Base-by-base conservation (phyloP, 305 asterid genomes). In the Rubia peregrina region DNA sequence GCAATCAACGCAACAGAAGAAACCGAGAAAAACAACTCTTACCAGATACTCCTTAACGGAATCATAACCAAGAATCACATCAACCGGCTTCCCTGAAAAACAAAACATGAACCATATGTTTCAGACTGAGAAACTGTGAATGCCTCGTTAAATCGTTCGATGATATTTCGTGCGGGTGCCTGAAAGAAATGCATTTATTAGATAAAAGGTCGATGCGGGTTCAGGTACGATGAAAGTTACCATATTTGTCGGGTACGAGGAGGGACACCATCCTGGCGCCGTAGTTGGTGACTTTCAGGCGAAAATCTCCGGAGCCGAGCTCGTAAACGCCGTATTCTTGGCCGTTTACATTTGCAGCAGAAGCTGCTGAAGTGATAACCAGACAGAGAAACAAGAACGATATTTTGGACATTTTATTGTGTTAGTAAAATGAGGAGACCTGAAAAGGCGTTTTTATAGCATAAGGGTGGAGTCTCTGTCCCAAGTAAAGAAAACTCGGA, bases 31-130 rank as follows among this genome's bases (percentile, higher is more conserved):
- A 51, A 6, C 0, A 51, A 51, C 16, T 17, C 22, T 64, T 68
- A 92, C 98, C 89, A 19, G 24, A 62, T 89, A 90, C 33, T 85
- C 93, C 75, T 85, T 38, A 22, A 77, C 62, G 12, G 90, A 85
- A 8, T 90, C 96, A 70, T 84, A 90, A 55, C 97, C 98, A 66
- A 93, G 97, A 80, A 89, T 89, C 74, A 90, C 57, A 78, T 93
- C 97, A 22, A 48, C 86, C 42, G 83, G 77, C 65, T 79, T 87
- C 24, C 97, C 97, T 92, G 85, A 40, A 13, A 51, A 51, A 0
- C 57, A 51, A 17, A 51, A 5, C 59, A 17, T 17, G 3, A 51
- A 1, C 22, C 17, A 51, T 13, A 51, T 17, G 59, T 21, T 51
- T 4, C 2, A 4, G 3, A 33, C 36, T 4, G 4, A 33, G 5